These are phyloP conservation scores for Fagopyrum homotropicum DNA, from an alignment of 148 eudicot species.

Conservation along the genomic window DNA sequence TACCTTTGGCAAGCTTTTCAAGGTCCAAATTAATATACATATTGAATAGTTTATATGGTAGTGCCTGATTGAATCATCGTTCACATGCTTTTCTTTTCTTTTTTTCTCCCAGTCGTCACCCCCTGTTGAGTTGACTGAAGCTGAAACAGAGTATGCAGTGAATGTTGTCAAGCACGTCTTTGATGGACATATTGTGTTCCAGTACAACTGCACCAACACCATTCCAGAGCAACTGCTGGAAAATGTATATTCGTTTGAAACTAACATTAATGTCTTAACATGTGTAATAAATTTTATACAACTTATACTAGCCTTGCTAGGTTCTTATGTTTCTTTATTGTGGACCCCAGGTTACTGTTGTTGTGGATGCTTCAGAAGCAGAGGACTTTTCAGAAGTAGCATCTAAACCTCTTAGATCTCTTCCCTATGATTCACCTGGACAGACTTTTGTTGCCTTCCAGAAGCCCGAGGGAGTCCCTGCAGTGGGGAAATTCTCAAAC, in stretches of 20 bases:
- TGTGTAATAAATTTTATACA: not conserved
- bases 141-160: slow-evolving; percentile 94
- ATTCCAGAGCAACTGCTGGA: slow-evolving; percentile 90
- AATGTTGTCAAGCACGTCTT: slow-evolving; percentile 89
- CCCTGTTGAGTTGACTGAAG: slow-evolving; percentile 93
- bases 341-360: slow-evolving; percentile 64
- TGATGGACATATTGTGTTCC: slow-evolving; percentile 79
- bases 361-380: slow-evolving; percentile 93
- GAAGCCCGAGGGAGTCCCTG: slow-evolving; percentile 86
- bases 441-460: slow-evolving; percentile 90
- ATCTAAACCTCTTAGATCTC: slow-evolving; percentile 63
- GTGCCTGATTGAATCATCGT: not conserved
- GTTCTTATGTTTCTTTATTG: not conserved
- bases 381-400: slow-evolving; percentile 77
- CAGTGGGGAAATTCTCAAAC: slow-evolving; percentile 81
- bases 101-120: slow-evolving; percentile 62
- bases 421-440: slow-evolving; percentile 90
- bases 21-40: slow-evolving; percentile 35
- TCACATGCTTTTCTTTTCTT: not conserved
- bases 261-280: not conserved
- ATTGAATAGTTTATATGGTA: not conserved
- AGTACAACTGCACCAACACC: slow-evolving; percentile 97
- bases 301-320: not conserved
- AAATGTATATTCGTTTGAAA: slow-evolving; percentile 43
- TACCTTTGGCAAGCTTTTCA: slow-evolving; percentile 79